Conservation (phyloP, 1,139 yeast species). For the Suhomyces choctaworum region DNA sequence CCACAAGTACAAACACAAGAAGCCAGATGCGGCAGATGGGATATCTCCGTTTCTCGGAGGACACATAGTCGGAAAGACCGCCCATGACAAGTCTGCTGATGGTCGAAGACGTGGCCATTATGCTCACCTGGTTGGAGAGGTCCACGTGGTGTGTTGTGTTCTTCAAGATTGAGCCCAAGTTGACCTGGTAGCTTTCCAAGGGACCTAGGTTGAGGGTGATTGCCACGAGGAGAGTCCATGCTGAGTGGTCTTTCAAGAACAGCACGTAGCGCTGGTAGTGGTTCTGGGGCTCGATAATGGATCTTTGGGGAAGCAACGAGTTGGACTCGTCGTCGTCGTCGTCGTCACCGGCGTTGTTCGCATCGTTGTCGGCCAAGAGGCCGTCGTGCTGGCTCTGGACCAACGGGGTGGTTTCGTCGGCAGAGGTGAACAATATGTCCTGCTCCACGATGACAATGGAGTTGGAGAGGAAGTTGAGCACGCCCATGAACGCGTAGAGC, state of each 20-base stretch:
- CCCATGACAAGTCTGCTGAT: slow-evolving; percentile 62
- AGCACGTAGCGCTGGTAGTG: slow-evolving; percentile 49
- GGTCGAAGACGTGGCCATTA: slow-evolving; percentile 44
- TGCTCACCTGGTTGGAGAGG: slow-evolving; percentile 47
- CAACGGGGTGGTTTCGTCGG: slow-evolving; percentile 28
- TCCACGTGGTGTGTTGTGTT: slow-evolving; percentile 37
- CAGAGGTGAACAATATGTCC: slow-evolving; percentile 40
- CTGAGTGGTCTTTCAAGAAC: slow-evolving; percentile 63
- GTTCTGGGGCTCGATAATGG: slow-evolving; percentile 42
- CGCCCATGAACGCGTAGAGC: slow-evolving; percentile 56
- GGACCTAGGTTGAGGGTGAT: slow-evolving; percentile 80
- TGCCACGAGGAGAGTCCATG: slow-evolving; percentile 63
- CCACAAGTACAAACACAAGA: slow-evolving; percentile 37
- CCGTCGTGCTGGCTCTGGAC: slow-evolving; percentile 9
- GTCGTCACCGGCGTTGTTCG: slow-evolving; percentile 15
- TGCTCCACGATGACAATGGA: slow-evolving; percentile 64
- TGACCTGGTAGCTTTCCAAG: slow-evolving; percentile 81
- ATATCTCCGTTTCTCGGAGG: slow-evolving; percentile 26
- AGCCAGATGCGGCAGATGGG: slow-evolving; percentile 46
- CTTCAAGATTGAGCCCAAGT: slow-evolving; percentile 67
- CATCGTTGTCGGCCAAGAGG: background rate
- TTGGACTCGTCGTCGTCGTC: slow-evolving; percentile 10
- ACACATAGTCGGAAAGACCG: slow-evolving; percentile 56
- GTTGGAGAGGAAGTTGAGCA: slow-evolving; percentile 61
- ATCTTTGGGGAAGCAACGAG: slow-evolving; percentile 24